Conservation (phyloP, 2,329 filamentous ascomycete species). For the Alternaria sp. region DNA sequence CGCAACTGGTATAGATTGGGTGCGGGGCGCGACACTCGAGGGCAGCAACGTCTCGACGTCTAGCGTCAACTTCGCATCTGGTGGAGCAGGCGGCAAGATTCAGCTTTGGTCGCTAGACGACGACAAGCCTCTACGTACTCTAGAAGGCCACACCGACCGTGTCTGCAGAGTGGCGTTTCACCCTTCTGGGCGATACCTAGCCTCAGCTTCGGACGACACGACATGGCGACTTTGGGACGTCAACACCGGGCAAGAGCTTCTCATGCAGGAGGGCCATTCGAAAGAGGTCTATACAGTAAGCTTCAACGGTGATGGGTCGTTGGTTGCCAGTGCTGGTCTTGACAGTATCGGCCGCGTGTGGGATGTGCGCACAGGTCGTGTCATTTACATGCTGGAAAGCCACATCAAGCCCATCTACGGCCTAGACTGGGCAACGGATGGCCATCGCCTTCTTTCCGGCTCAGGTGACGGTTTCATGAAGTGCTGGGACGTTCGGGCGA, state of each 20-base stretch:
- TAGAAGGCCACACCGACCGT: slow-evolving; percentile 83
- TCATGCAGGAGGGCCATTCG: slow-evolving; percentile 93
- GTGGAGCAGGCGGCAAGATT: slow-evolving; percentile 85
- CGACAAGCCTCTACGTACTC: slow-evolving; percentile 82
- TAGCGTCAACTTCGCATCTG: slow-evolving; percentile 85
- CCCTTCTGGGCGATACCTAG: slow-evolving; percentile 86
- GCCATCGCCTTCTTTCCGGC: slow-evolving; percentile 89
- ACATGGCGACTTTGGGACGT: slow-evolving; percentile 98
- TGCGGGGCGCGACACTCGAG: slow-evolving; percentile 79
- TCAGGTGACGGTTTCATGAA: slow-evolving; percentile 96
- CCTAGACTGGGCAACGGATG: slow-evolving; percentile 90
- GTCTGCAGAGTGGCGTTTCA: slow-evolving; percentile 96
- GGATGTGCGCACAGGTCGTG: slow-evolving; percentile 91
- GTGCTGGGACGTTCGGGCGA: slow-evolving; percentile 95
- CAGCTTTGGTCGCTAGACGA: slow-evolving; percentile 89
- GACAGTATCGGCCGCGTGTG: slow-evolving; percentile 96
- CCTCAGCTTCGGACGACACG: slow-evolving; percentile 93
- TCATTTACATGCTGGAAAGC: slow-evolving; percentile 93
- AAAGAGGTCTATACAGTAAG: slow-evolving; percentile 89
- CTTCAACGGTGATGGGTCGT: slow-evolving; percentile 90
- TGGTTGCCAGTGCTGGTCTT: slow-evolving; percentile 89
- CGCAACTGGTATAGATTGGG: slow-evolving; percentile 90
- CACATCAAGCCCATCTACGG: slow-evolving; percentile 94
- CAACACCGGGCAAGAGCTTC: slow-evolving; percentile 80
- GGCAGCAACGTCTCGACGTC: slow-evolving; percentile 74